phyloP scores from a whole-genome alignment of 805 yeast genomes.

The Candida saitoana region DNA sequence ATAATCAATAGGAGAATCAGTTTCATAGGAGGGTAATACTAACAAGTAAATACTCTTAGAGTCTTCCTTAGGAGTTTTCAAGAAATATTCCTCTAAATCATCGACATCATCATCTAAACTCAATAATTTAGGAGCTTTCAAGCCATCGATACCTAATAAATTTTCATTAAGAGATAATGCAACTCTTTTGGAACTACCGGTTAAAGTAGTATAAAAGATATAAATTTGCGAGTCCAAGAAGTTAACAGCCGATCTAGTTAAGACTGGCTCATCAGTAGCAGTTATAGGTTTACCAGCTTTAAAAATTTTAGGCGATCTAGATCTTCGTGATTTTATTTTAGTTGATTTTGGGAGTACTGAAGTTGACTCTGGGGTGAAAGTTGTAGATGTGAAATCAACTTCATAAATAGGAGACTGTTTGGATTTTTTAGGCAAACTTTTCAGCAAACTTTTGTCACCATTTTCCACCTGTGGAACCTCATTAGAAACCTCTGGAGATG shows the following conservation, averaged over 20 bases:
- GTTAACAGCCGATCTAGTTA: slow-evolving; percentile 36
- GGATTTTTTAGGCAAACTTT: slow-evolving; percentile 3
- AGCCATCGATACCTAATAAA: slow-evolving; percentile 23
- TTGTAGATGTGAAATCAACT: slow-evolving; percentile 39
- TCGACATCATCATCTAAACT: slow-evolving; percentile 77
- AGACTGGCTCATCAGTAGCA: slow-evolving; percentile 25
- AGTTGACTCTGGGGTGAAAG: slow-evolving; percentile 22
- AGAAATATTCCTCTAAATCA: slow-evolving; percentile 79
- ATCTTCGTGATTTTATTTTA: slow-evolving; percentile 11
- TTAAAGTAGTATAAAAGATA: slow-evolving; percentile 78
- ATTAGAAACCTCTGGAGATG: background rate
- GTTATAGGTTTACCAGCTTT: slow-evolving; percentile 31
- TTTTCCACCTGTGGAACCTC: slow-evolving; percentile 1
- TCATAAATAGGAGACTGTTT: slow-evolving; percentile 35
- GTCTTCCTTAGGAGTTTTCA: slow-evolving; percentile 49
- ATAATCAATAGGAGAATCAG: slow-evolving; percentile 88
- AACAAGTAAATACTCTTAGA: slow-evolving; percentile 57
- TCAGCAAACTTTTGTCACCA: slow-evolving; percentile 6
- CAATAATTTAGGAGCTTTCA: slow-evolving; percentile 47
- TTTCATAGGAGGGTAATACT: slow-evolving; percentile 86
- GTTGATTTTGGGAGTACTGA: slow-evolving; percentile 13
- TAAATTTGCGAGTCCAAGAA: slow-evolving; percentile 53
- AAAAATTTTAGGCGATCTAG: slow-evolving; percentile 40
- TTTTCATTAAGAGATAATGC: slow-evolving; percentile 50
- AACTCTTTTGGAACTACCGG: slow-evolving; percentile 73